These are phyloP conservation scores for Naganishia sp. DNA, from an alignment of 1,284 basidiomycete species.

Conservation along the genomic window DNA sequence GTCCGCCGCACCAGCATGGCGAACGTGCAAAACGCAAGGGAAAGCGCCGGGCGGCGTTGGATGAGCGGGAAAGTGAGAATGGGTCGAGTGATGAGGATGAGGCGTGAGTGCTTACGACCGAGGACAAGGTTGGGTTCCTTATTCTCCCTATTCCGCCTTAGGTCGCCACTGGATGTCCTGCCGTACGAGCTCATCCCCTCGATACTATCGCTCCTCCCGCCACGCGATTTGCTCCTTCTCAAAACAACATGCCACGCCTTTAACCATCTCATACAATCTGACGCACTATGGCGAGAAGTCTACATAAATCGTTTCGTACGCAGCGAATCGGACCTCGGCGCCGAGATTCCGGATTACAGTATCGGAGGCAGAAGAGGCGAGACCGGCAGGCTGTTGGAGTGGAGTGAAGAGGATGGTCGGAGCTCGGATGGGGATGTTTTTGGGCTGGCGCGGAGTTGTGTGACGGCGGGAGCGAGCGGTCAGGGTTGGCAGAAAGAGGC, in stretches of 20 bases:
- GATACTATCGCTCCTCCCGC: slow-evolving; percentile 45
- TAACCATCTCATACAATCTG: slow-evolving; percentile 40
- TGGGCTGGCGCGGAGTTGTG: slow-evolving; percentile 25
- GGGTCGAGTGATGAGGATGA: slow-evolving; percentile 37
- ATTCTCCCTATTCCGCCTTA: neutral
- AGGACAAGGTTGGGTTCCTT: neutral
- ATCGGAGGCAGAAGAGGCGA: neutral
- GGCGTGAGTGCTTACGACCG: neutral
- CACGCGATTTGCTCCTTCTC: slow-evolving; percentile 42
- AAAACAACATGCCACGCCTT: slow-evolving; percentile 42
- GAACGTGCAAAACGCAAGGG: slow-evolving; percentile 34
- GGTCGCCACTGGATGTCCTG: slow-evolving; percentile 41
- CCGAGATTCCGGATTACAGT: slow-evolving; percentile 8
- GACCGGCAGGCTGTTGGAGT: slow-evolving; percentile 1
- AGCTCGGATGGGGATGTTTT: slow-evolving; percentile 19
- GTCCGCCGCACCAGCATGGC: slow-evolving; percentile 24
- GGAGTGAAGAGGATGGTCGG: neutral
- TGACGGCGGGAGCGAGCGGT: slow-evolving; percentile 25
- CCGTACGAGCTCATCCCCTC: slow-evolving; percentile 47
- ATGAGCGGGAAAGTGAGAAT: slow-evolving; percentile 21
- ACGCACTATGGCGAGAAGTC: slow-evolving; percentile 48
- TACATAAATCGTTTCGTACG: slow-evolving; percentile 48
- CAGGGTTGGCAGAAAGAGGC: slow-evolving; percentile 46
- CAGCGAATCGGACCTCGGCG: neutral
- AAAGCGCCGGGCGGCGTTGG: slow-evolving; percentile 33